Conservation (phyloP, 257 asterid species). For the Petunia secreta region DNA sequence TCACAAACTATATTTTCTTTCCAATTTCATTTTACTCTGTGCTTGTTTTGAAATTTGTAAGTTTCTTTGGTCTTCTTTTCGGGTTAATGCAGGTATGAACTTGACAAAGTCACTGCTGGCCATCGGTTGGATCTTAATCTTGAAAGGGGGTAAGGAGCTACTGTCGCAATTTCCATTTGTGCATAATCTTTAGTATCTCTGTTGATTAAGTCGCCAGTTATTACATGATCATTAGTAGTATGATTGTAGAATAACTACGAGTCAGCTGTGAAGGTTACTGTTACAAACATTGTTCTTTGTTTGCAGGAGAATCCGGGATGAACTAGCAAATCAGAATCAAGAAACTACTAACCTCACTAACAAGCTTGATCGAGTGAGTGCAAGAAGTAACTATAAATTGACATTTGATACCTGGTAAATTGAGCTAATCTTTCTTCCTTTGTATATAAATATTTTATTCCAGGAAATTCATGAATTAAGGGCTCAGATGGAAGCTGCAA, state of each 20-base stretch:
- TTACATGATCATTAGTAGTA: neutral
- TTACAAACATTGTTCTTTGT: neutral
- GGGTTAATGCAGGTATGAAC: slow-evolving; percentile 73
- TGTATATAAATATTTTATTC: slow-evolving; percentile 15
- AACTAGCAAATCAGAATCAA: slow-evolving; percentile 78
- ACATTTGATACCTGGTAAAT: neutral
- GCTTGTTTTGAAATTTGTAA: slow-evolving; percentile 19
- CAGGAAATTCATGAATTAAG: slow-evolving; percentile 87
- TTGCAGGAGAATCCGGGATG: slow-evolving; percentile 95
- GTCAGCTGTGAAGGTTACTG: neutral
- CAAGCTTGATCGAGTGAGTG: slow-evolving; percentile 88
- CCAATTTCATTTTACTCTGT: slow-evolving; percentile 18
- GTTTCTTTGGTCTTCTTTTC: neutral
- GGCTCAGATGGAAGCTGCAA: slow-evolving; percentile 93
- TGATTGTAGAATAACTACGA: neutral
- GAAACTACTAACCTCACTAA: slow-evolving; percentile 86
- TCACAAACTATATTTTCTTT: neutral
- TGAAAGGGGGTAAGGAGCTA: slow-evolving; percentile 72
- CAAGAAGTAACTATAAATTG: neutral
- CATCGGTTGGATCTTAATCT: slow-evolving; percentile 95
- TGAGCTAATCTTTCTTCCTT: slow-evolving; percentile 2
- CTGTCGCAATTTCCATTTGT: slow-evolving; percentile 18
- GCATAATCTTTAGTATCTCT: slow-evolving; percentile 6
- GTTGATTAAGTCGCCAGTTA: neutral
- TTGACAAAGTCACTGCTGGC: slow-evolving; percentile 94